These are phyloP conservation scores for Chenopodium formosanum DNA, from an alignment of 148 eudicot genomes.

Conservation along the genomic window DNA sequence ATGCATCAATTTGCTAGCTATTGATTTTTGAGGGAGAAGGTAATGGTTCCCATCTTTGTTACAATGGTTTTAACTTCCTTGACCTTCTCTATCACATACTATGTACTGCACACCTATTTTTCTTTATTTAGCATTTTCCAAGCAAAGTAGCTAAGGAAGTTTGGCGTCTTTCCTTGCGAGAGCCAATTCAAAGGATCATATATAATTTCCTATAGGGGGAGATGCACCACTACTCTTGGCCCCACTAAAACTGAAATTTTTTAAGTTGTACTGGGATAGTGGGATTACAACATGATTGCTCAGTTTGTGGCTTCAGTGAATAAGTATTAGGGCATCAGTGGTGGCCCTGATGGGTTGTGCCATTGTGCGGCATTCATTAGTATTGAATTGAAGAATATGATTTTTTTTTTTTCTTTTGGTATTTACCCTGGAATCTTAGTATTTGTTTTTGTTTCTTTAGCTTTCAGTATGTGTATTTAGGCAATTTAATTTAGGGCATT, in stretches of 20 bases:
- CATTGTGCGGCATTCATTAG: too few species aligned
- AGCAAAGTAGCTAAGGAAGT: background rate
- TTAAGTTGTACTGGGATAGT: background rate
- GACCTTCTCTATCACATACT: background rate
- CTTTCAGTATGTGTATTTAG: background rate
- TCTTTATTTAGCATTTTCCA: background rate
- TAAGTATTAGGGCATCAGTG: background rate
- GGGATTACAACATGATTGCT: background rate
- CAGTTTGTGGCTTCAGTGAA: background rate
- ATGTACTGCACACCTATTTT: background rate
- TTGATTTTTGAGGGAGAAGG: background rate
- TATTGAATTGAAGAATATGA: too few species aligned
- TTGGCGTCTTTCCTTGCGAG: background rate
- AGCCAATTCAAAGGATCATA: background rate
- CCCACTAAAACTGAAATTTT: background rate
- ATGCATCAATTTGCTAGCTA: background rate
- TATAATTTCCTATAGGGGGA: background rate
- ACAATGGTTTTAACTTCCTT: background rate
- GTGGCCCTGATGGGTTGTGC: background rate
- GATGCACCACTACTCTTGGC: background rate
- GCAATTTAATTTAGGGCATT: background rate
- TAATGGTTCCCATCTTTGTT: background rate
- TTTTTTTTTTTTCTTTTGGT: background rate
- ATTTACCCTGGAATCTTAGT: background rate
- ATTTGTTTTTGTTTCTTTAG: background rate